Conservation (phyloP, 306 rosid genomes). For the Vigna mungo region DNA sequence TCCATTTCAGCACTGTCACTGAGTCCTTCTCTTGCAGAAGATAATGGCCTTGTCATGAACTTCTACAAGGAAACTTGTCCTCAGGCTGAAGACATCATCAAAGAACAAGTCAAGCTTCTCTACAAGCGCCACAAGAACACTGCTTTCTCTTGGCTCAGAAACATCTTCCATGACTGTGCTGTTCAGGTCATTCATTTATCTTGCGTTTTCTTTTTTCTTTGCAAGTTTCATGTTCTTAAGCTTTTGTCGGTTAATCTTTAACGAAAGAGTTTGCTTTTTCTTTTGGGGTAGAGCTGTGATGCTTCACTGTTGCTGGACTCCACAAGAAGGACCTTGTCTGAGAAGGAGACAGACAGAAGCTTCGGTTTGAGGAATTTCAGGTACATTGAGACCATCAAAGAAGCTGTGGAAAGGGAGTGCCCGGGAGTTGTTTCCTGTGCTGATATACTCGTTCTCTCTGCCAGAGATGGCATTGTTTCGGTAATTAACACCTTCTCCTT, state of each 20-base stretch:
- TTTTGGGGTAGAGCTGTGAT: constrained; percentile 74
- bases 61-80: constrained; percentile 94
- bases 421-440: constrained; percentile 96
- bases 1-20: constrained; percentile 55
- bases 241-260: background rate
- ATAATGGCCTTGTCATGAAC: constrained; percentile 71
- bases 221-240: too few relatives aligned
- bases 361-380: constrained; percentile 96
- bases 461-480: constrained; percentile 89
- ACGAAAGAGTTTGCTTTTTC: background rate
- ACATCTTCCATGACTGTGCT: constrained; percentile 97
- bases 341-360: constrained; percentile 95
- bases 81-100: constrained; percentile 95
- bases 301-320: constrained; percentile 94
- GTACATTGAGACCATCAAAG: constrained; percentile 92
- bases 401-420: constrained; percentile 96
- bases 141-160: constrained; percentile 98
- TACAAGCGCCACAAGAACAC: constrained; percentile 99
- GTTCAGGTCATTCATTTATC: constrained; percentile 64
- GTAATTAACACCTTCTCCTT: constrained; percentile 45
- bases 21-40: constrained; percentile 53
- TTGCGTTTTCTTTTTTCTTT: background rate
- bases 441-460: constrained; percentile 90
- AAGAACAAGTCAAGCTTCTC: constrained; percentile 90
- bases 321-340: constrained; percentile 86